Percentiles rank a stretch among this genome's conserved stretches.
These are phyloP conservation scores for Fraxinus xanthoxyloides DNA, from an alignment of 305 asterid species.

Conservation along the genomic window DNA sequence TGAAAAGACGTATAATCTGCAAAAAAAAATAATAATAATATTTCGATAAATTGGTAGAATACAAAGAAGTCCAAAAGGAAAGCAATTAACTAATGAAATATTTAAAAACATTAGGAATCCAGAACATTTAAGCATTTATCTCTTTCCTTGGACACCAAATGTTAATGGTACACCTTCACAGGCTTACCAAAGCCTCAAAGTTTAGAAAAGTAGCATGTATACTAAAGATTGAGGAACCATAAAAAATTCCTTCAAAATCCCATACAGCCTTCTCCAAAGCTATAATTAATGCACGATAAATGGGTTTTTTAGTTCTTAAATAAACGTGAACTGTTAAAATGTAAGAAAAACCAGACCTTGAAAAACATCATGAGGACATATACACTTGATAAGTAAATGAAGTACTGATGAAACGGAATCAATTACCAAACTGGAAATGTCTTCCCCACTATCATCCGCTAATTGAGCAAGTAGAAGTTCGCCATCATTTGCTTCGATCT, in stretches of 20 bases:
- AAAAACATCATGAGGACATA: background rate
- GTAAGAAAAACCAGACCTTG: background rate
- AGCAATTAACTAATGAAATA: background rate
- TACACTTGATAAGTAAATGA: background rate
- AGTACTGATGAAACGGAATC: constrained; percentile 7
- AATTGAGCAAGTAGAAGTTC: constrained; percentile 49
- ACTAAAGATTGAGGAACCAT: background rate
- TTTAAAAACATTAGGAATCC: background rate
- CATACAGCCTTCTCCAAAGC: constrained; percentile 2
- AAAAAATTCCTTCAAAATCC: background rate
- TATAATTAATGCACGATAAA: background rate
- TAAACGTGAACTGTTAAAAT: constrained; percentile 11
- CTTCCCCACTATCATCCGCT: constrained; percentile 55
- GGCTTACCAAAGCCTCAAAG: background rate
- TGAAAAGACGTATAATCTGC: constrained; percentile 89
- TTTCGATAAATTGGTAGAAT: constrained; percentile 20
- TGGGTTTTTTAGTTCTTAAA: background rate
- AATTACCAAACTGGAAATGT: constrained; percentile 85
- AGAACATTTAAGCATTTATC: constrained; percentile 1
- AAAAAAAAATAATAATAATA: constrained; percentile 19
- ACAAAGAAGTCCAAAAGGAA: background rate
- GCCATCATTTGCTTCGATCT: constrained; percentile 68
- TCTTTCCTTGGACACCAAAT: constrained; percentile 7
- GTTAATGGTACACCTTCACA: constrained; percentile 1
- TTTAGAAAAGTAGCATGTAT: background rate